Base-by-base conservation (phyloP, 768 basidiomycete species). In the Podaxis pistillaris region DNA sequence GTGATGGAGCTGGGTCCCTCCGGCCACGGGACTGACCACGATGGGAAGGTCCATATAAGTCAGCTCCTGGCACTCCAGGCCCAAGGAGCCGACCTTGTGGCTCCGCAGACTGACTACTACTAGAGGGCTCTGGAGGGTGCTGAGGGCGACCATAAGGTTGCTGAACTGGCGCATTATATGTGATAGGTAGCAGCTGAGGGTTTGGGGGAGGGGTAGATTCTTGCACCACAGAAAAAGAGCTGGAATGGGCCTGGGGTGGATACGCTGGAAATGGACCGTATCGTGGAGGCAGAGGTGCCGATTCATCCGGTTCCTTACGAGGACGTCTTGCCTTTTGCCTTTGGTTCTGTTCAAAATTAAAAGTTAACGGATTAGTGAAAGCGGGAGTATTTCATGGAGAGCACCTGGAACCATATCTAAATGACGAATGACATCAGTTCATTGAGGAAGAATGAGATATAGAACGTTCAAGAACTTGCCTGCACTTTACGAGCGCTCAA, bases 361-460 rank as follows among this genome's bases (percentile, higher is more conserved):
- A 51, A 58, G 62, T 62, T 67, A 64, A 70, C 70, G 64, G 53
- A 68, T 69, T 51, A 53, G 66, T 64, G 63, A 49, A 64, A 56
- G 57, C 52, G 67, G 58, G 68, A 65, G 57, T 63, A 61, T 22
- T 62, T 60, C 58, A 58, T 51, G 56, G 24, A 40, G 33, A 22
- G 63, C 73, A 90, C 91, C 83, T 93, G 92, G 75, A 94, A 94
- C 92, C 92, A 94, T 67, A 94, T 92, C 92, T 94, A 69, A 68
- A 62, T 68, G 47, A 28, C 54, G 37, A 44, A 70, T 56, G 62
- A 63, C 64, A 66, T 68, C 67, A 68, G 46, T 60, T 59, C 26
- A 49, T 50, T 17, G 36, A 44, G 53, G 30, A 26, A n/a, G 44
- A 53, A 37, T 28, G 24, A 56, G 33, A 41, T 53, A 37, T 53